Evolutionary conservation across 108 stramenopile genomes (phyloP).

Genomic region (Craspedostauros australis): DNA sequence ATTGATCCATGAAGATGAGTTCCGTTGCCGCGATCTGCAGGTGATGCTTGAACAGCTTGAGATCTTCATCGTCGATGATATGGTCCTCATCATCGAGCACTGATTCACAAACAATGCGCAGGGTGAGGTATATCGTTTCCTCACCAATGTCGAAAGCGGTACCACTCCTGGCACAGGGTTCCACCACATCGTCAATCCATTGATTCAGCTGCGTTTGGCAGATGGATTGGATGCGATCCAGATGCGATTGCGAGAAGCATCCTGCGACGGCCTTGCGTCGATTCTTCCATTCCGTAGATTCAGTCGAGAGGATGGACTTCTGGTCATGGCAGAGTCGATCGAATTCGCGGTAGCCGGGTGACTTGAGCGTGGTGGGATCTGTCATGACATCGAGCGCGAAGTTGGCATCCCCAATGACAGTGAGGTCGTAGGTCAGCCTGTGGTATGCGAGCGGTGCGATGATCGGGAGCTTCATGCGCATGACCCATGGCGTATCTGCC

Average conservation of each 20-base stretch:
- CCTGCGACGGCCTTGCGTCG: too few relatives aligned
- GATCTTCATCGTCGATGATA: conserved; percentile 3
- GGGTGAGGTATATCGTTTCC: conserved; percentile 19
- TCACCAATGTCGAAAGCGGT: conserved; percentile 7
- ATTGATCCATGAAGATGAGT: background rate
- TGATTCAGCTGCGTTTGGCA: too few relatives aligned
- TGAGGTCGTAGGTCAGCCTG: too few relatives aligned
- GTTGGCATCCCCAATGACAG: conserved; percentile 1
- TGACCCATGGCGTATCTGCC: too few relatives aligned
- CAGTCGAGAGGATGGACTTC: conserved; percentile 14
- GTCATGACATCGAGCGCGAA: conserved; percentile 3
- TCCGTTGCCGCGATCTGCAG: conserved; percentile 1
- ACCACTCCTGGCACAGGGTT: too few relatives aligned
- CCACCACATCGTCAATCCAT: too few relatives aligned
- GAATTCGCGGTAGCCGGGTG: conserved; percentile 2
- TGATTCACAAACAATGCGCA: conserved; percentile 20
- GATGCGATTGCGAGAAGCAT: too few relatives aligned
- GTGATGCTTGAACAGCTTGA: background rate
- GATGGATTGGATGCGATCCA: too few relatives aligned
- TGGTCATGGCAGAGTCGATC: background rate
- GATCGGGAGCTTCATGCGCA: too few relatives aligned
- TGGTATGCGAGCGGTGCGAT: too few relatives aligned
- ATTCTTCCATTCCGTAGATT: conserved; percentile 4
- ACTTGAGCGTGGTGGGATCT: conserved; percentile 6
- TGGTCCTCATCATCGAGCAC: conserved; percentile 43